Conservation (phyloP, 2,329 filamentous ascomycete genomes). For the Cladosporium sp. region DNA sequence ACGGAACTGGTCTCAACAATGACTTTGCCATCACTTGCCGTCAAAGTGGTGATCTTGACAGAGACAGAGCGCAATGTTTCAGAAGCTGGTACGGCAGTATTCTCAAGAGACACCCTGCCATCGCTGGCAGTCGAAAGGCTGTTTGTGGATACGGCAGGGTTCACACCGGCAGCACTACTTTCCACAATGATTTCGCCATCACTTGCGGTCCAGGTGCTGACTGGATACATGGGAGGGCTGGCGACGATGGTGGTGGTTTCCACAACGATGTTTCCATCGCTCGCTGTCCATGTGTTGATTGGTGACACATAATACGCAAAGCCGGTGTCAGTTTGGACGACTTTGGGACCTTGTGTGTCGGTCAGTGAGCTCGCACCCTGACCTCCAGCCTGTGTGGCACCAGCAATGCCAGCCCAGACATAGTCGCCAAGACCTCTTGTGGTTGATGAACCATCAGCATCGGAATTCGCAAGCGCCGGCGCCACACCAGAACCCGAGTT, state of each 20-base stretch:
- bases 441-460: not conserved
- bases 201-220: not conserved
- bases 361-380: not conserved
- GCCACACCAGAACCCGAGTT: constrained; percentile 15
- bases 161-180: not conserved
- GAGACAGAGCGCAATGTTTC: too few relatives aligned
- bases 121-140: too few relatives aligned
- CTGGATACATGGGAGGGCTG: not conserved
- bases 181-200: not conserved
- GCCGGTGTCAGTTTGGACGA: not conserved
- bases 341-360: not conserved
- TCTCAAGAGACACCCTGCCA: too few relatives aligned
- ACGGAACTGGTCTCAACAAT: too few relatives aligned
- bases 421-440: not conserved
- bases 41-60: too few relatives aligned
- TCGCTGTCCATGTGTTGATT: not conserved
- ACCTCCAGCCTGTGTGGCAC: not conserved
- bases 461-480: not conserved
- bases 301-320: not conserved
- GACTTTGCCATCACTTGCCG: too few relatives aligned
- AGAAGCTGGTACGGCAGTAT: too few relatives aligned
- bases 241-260: not conserved
- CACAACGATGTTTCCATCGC: not conserved
- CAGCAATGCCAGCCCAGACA: constrained; percentile 4
- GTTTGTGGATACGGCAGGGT: too few relatives aligned